phyloP scores from a whole-genome alignment of 2,329 filamentous ascomycete genomes.

The Colletotrichum sp. region DNA sequence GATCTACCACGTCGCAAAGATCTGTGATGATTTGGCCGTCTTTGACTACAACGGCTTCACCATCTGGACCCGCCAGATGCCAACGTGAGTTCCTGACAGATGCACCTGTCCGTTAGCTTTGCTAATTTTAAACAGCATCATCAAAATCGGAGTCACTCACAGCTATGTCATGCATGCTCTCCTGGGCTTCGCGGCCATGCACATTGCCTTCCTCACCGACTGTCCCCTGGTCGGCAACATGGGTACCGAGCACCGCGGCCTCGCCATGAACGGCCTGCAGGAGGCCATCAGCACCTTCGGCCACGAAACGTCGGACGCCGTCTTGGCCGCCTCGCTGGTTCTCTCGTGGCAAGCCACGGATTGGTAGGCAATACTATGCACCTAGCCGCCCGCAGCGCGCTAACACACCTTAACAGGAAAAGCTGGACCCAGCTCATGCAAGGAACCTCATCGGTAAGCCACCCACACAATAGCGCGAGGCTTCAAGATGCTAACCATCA shows the following conservation, averaged over 20 bases:
- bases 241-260: slow-evolving; percentile 85
- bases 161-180: slow-evolving; percentile 94
- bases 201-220: slow-evolving; percentile 87
- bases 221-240: slow-evolving; percentile 86
- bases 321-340: slow-evolving; percentile 88
- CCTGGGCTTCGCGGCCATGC: slow-evolving; percentile 91
- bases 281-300: slow-evolving; percentile 87
- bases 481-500: background rate
- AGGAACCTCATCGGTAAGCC: slow-evolving; percentile 82
- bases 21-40: slow-evolving; percentile 81
- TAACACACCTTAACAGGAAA: slow-evolving; percentile 64
- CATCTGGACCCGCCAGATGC: slow-evolving; percentile 91
- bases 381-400: slow-evolving; percentile 31
- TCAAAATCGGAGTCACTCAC: slow-evolving; percentile 81
- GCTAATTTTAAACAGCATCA: slow-evolving; percentile 59
- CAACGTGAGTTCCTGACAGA: slow-evolving; percentile 68
- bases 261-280: slow-evolving; percentile 86
- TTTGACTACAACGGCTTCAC: slow-evolving; percentile 84
- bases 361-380: slow-evolving; percentile 70
- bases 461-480: background rate
- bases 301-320: slow-evolving; percentile 84
- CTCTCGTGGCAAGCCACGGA: slow-evolving; percentile 96
- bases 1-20: slow-evolving; percentile 87
- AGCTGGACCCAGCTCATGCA: slow-evolving; percentile 94
- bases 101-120: background rate